Percentiles rank a stretch among this genome's conserved stretches.
phyloP scores from a whole-genome alignment of 768 basidiomycete genomes.

The Hemileccinum impolitum region DNA sequence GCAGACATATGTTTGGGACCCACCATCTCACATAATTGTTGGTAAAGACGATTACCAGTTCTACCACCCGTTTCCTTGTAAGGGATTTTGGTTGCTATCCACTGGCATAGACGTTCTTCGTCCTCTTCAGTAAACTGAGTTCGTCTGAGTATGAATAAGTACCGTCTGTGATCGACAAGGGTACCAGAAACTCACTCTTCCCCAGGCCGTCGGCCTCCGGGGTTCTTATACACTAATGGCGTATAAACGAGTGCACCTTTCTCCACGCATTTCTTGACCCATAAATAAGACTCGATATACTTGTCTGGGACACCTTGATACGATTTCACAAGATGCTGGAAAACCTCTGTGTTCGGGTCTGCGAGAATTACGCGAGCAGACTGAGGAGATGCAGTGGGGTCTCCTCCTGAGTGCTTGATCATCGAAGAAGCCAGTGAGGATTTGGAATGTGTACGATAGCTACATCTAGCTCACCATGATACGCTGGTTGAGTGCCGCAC shows the following conservation, averaged over 20 bases:
- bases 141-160: conserved; percentile 42
- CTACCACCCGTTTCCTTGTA: conserved; percentile 80
- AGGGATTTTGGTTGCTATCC: conserved; percentile 82
- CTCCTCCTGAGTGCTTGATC: conserved; percentile 73
- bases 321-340: conserved; percentile 66
- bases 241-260: conserved; percentile 63
- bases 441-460: conserved; percentile 1
- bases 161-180: background rate
- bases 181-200: conserved; percentile 57
- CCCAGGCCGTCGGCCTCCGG: conserved; percentile 74
- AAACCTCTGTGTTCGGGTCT: conserved; percentile 75
- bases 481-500: conserved; percentile 60
- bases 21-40: conserved; percentile 75
- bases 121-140: conserved; percentile 78
- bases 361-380: conserved; percentile 75
- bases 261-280: conserved; percentile 84
- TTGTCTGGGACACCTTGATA: conserved; percentile 70
- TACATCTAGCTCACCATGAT: conserved; percentile 53
- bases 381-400: conserved; percentile 67
- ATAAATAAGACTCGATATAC: conserved; percentile 76
- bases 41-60: conserved; percentile 80
- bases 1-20: conserved; percentile 5
- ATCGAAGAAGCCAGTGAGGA: background rate
- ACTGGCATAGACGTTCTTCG: conserved; percentile 68
- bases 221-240: conserved; percentile 79